Percentiles rank a stretch among this genome's conserved stretches.
These are phyloP conservation scores for Cyberlindnera japonica DNA, from an alignment of 805 yeast species.

Conservation along the genomic window DNA sequence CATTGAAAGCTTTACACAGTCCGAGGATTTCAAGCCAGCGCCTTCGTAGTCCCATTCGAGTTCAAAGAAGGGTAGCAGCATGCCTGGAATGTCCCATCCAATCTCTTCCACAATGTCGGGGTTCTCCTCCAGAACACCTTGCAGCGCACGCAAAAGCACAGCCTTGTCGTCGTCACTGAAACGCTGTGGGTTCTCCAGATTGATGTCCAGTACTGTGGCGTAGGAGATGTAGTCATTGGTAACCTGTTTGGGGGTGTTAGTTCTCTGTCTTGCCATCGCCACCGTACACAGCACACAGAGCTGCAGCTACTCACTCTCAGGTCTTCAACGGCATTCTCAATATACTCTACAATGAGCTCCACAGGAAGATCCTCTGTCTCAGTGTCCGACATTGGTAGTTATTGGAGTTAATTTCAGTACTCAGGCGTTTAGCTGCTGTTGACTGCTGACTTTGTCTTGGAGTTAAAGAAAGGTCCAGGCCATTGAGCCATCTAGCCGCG, in stretches of 20 bases:
- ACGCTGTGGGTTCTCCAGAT: slow-evolving; percentile 44
- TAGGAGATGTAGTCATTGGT: slow-evolving; percentile 64
- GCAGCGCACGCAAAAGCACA: slow-evolving; percentile 43
- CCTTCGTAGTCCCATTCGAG: slow-evolving; percentile 36
- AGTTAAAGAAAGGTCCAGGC: too few relatives aligned
- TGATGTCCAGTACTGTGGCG: slow-evolving; percentile 66
- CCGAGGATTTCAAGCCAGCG: slow-evolving; percentile 34
- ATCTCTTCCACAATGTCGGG: slow-evolving; percentile 56
- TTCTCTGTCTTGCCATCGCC: background rate
- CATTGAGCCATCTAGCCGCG: too few relatives aligned
- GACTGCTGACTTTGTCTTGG: too few relatives aligned
- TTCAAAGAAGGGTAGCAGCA: slow-evolving; percentile 54
- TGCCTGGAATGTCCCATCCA: slow-evolving; percentile 89
- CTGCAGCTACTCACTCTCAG: slow-evolving; percentile 11
- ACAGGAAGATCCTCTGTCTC: slow-evolving; percentile 15
- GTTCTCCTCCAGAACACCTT: slow-evolving; percentile 41
- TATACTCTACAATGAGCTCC: slow-evolving; percentile 10
- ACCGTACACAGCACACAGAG: background rate
- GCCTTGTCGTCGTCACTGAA: slow-evolving; percentile 49
- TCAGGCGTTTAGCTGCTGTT: too few relatives aligned
- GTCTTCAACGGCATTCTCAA: slow-evolving; percentile 16
- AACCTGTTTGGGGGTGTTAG: slow-evolving; percentile 26
- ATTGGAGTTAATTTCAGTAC: background rate
- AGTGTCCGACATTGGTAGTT: slow-evolving; percentile 13
- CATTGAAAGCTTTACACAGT: slow-evolving; percentile 29